Evolutionary conservation across 2,329 filamentous ascomycete species (phyloP).

Genomic region (Trichoderma aggressivum): DNA sequence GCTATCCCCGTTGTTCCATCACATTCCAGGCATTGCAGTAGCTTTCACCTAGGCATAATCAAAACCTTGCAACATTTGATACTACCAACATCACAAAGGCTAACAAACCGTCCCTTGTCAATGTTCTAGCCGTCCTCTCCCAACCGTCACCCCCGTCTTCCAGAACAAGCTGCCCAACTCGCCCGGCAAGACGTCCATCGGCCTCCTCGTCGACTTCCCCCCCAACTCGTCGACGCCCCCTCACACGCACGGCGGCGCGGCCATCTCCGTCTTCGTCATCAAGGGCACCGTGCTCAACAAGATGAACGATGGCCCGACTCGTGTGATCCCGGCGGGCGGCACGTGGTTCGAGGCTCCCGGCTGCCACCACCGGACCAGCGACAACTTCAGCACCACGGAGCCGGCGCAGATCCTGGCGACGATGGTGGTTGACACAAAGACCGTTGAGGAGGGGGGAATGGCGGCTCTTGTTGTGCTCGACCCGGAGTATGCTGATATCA

Average conservation of each 20-base stretch:
- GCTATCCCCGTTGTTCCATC: not conserved
- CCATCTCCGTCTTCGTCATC: constrained; percentile 22
- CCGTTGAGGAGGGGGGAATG: constrained; percentile 21
- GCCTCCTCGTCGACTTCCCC: constrained; percentile 24
- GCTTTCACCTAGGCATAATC: not conserved
- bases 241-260: constrained; percentile 24
- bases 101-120: not conserved
- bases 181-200: constrained; percentile 24
- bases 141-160: constrained; percentile 20
- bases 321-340: constrained; percentile 23
- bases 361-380: constrained; percentile 25
- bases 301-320: constrained; percentile 24
- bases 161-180: constrained; percentile 24
- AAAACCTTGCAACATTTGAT: too few relatives aligned
- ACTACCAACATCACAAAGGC: too few relatives aligned
- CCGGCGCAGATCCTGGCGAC: constrained; percentile 20
- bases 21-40: not conserved
- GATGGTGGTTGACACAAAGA: constrained; percentile 22
- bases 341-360: constrained; percentile 25
- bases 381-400: constrained; percentile 22
- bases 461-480: constrained; percentile 22
- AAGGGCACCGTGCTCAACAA: constrained; percentile 25
- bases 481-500: constrained; percentile 21
- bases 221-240: constrained; percentile 24
- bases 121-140: not conserved